phyloP scores from a whole-genome alignment of 2,329 filamentous ascomycete genomes.

The Ophiostoma sp. region DNA sequence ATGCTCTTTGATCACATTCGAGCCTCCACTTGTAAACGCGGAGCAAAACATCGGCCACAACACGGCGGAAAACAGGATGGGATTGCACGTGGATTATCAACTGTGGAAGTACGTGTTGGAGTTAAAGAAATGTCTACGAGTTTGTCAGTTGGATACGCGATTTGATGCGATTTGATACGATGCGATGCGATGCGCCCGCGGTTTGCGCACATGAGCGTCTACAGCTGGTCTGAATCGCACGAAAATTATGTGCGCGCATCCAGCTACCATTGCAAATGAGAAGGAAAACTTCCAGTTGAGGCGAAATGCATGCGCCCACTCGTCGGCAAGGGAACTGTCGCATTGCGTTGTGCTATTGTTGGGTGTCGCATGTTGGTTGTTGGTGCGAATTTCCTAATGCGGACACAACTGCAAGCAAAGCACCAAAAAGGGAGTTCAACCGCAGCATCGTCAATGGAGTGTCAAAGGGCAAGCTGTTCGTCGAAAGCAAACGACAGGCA shows the following conservation, averaged over 20 bases:
- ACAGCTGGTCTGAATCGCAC: background rate
- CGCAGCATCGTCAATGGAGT: background rate
- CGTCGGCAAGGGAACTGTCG: background rate
- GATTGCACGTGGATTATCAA: background rate
- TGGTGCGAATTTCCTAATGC: slow-evolving; percentile 15
- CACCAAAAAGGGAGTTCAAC: background rate
- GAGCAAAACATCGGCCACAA: background rate
- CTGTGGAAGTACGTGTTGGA: background rate
- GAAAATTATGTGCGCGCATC: background rate
- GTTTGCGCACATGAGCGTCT: background rate
- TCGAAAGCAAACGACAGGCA: background rate
- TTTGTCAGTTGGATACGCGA: too few relatives aligned
- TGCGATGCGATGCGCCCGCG: background rate
- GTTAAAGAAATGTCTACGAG: too few relatives aligned
- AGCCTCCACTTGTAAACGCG: background rate
- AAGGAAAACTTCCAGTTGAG: background rate
- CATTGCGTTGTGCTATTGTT: background rate
- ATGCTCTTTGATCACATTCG: background rate
- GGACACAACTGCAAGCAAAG: background rate
- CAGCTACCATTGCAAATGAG: background rate
- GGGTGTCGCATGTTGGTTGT: slow-evolving; percentile 2
- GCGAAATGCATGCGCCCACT: too few relatives aligned
- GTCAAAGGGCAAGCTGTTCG: background rate
- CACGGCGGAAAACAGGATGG: too few relatives aligned
- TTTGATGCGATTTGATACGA: background rate